Base-by-base conservation (phyloP, 208 protist genomes). In the Porcisia hertigi region DNA sequence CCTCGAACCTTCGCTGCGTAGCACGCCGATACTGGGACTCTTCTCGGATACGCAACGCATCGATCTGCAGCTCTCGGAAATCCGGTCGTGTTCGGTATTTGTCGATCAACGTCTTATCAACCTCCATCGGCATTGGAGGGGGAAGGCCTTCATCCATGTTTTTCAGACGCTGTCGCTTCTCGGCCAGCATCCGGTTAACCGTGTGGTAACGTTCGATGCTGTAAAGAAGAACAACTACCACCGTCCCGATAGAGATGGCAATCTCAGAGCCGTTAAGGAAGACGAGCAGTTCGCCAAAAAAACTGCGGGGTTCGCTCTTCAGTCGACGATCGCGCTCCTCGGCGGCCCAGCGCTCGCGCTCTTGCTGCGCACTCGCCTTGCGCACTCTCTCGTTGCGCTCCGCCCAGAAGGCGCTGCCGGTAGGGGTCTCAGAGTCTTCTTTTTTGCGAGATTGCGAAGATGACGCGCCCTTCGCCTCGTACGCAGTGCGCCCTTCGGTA, bases 71-170 rank as follows among this genome's bases (percentile, higher is more conserved):
- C 78, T 79, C 84, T 36, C 79, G 66, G 49, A 62, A 55, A 49
- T 87, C 79, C 3, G 85, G 80, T 2, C 71, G 87, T 39, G 79
- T 65, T 60, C 75, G 86, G 77, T 90, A 94, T 62, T 69, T 82
- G 6, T 79, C 34, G 36, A 80, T 25, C 58, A 92, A 70, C 36
- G 67, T 66, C 52, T 86, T 75, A 71, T 94, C 86, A 0, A 91
- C 55, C 71, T 88, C 76, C 76, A 94, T 59, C 14, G 90, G 90
- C 87, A 94, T 91, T 60, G 75, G 78, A 23, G 87, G 87, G 5
- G 90, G 90, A 25, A 94, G 76, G 8, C 86, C 90, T 69, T 94
- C 85, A 45, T 94, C 90, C 84, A 94, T 94, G 69, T 79, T 87
- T 57, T 84, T 81, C 7, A 88, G 49, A 3, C 77, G 86, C 63